Evolutionary conservation across 23 red algal genomes (phyloP).

Genomic region (Agarophyton chilense): DNA sequence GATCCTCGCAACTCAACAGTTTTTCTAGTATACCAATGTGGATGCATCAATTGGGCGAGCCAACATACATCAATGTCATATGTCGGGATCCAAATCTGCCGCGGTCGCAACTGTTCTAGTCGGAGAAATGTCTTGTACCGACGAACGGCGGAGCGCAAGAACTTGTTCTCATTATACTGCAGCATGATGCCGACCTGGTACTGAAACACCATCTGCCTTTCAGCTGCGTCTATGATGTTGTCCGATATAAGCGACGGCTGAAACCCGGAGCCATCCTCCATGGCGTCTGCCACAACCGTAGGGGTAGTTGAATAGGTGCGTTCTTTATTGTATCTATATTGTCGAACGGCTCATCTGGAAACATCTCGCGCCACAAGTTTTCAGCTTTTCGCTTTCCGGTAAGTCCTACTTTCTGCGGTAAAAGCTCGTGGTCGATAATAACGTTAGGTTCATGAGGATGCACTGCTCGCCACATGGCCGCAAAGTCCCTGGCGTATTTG

Average conservation of each 20-base stretch:
- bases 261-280: neutral
- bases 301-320: neutral
- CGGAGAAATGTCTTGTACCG: slow-evolving; percentile 47
- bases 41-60: slow-evolving; percentile 59
- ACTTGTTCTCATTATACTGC: slow-evolving; percentile 35
- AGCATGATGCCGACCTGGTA: slow-evolving; percentile 64
- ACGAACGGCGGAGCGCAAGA: neutral
- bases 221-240: slow-evolving; percentile 30
- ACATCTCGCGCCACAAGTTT: neutral
- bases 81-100: slow-evolving; percentile 28
- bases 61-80: slow-evolving; percentile 61
- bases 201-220: slow-evolving; percentile 44
- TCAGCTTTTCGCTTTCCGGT: neutral
- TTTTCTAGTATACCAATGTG: slow-evolving; percentile 1
- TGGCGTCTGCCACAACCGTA: neutral
- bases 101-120: neutral
- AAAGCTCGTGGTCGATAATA: slow-evolving; percentile 36
- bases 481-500: slow-evolving; percentile 30
- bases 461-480: slow-evolving; percentile 8
- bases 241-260: slow-evolving; percentile 2
- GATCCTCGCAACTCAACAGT: slow-evolving; percentile 3
- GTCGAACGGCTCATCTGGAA: slow-evolving; percentile 48
- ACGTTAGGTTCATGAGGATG: neutral
- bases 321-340: neutral
- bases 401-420: neutral